Evolutionary conservation across 305 asterid genomes (phyloP), one percentile per base, ranked within the genome.

Genomic region (Fraxinus ornus): DNA sequence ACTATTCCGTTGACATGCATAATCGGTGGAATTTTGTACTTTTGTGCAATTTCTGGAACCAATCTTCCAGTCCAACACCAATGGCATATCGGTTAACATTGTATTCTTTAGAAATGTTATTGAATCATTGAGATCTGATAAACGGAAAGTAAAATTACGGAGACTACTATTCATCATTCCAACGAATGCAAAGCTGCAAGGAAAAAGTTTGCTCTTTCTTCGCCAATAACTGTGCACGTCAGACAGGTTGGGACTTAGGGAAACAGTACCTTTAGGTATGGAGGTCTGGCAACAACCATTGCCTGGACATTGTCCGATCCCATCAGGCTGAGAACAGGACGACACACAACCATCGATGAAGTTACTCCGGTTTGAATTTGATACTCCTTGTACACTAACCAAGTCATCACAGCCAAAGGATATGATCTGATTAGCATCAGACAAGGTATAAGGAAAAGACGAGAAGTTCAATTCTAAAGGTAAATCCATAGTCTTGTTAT

Each of bases 361-460:
- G 26, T 57, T 57, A 57, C 10, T 5, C 68, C 9, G 21, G 66
- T 19, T 57, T 2, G 82, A 41, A n/a, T 60, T 55, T 28, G 85
- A 75, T 10, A 0, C n/a, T 1, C 83, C 87, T 7, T 30, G 72
- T 8, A 75, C 81, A 35, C 36, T 22, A 62, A 62, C 74, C 19
- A 81, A 8, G 15, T 81, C 87, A 4, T 84, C 83, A 71, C 85
- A 84, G 78, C 87, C 87, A 19, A 81, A 17, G 68, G 28, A 57
- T 19, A 57, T 57, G 26, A 57, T 19, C 68, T 57, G 68, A 57
- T 57, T 57, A 5, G 68, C 68, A 19, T 57, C 28, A 57, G 68
- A 57, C 68, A 57, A 19, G 28, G 68, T 57, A 57, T 57, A 57
- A 57, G 68, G 68, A 57, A 57, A 0, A n/a, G 12, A 57, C 7